phyloP scores from a whole-genome alignment of 495 filamentous ascomycete genomes.

The Penicillium parvum region DNA sequence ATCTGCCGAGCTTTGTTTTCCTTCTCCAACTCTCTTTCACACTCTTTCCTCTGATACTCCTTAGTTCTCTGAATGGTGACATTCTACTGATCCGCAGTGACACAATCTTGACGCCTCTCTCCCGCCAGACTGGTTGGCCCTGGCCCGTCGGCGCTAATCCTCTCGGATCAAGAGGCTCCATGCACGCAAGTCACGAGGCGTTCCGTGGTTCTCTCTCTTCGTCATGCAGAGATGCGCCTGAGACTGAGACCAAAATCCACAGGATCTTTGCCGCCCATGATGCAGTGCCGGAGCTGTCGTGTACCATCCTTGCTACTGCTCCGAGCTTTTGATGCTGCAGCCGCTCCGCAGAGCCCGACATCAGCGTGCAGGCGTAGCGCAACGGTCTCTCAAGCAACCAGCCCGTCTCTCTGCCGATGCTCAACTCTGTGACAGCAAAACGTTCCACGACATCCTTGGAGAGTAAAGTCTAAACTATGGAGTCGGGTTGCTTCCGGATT shows the following conservation, averaged over 20 bases:
- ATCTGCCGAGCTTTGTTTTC: constrained; percentile 31
- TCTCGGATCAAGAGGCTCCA: constrained; percentile 19
- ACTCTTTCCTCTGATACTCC: not conserved
- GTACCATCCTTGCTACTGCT: no score
- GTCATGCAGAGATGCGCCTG: no score
- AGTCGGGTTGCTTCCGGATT: constrained; percentile 6
- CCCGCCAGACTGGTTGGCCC: constrained; percentile 17
- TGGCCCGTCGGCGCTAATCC: constrained; percentile 23
- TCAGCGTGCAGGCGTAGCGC: no score
- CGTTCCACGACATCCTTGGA: constrained; percentile 8
- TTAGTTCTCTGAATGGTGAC: no score
- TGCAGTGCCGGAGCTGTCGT: no score
- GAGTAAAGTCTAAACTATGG: constrained; percentile 14
- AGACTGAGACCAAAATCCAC: no score
- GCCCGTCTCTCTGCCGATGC: not conserved
- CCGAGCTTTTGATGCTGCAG: no score
- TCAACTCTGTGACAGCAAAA: constrained; percentile 12
- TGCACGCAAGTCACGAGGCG: constrained; percentile 25
- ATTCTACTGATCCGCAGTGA: constrained; percentile 8
- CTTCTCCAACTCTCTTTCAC: not conserved
- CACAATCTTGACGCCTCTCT: constrained; percentile 6
- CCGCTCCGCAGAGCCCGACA: no score
- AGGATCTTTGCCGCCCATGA: no score
- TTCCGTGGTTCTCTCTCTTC: not conserved
- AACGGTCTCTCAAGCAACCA: not conserved